phyloP scores from a whole-genome alignment of 2,329 filamentous ascomycete genomes.

The Neoascochyta sp. region DNA sequence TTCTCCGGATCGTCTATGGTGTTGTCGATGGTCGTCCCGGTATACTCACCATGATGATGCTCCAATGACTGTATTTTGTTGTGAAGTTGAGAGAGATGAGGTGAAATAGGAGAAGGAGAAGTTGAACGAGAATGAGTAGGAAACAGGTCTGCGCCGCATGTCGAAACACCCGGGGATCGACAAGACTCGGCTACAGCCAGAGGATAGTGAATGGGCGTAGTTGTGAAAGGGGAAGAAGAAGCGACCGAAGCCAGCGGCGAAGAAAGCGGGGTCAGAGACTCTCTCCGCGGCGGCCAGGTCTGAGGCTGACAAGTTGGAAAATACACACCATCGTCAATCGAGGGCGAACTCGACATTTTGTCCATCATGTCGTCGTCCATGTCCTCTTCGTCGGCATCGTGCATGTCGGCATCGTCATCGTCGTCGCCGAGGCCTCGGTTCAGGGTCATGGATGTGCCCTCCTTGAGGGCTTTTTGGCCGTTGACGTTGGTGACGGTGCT shows the following conservation, averaged over 20 bases:
- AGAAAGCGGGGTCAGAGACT: slow-evolving; percentile 41
- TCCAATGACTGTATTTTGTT: slow-evolving; percentile 34
- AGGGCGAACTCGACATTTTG: slow-evolving; percentile 97
- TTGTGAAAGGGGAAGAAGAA: slow-evolving; percentile 45
- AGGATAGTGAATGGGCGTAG: slow-evolving; percentile 45
- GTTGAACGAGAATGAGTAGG: slow-evolving; percentile 30
- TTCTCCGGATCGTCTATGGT: too few relatives aligned
- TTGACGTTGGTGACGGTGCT: slow-evolving; percentile 21
- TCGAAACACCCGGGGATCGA: slow-evolving; percentile 24
- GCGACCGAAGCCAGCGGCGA: slow-evolving; percentile 26
- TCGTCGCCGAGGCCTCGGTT: slow-evolving; percentile 36
- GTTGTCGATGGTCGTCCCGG: slow-evolving; percentile 20
- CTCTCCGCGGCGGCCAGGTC: slow-evolving; percentile 41
- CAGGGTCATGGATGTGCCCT: too few relatives aligned
- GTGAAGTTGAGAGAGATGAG: slow-evolving; percentile 17
- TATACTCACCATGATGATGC: slow-evolving; percentile 54
- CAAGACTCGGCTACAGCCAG: slow-evolving; percentile 25
- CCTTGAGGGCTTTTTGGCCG: slow-evolving; percentile 29
- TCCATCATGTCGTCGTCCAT: slow-evolving; percentile 95
- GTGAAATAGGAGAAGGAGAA: slow-evolving; percentile 34
- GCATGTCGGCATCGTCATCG: slow-evolving; percentile 50
- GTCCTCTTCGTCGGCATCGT: slow-evolving; percentile 66
- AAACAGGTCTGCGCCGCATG: slow-evolving; percentile 22
- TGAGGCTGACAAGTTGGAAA: slow-evolving; percentile 38
- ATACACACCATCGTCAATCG: slow-evolving; percentile 97